These are phyloP conservation scores for Gossypium ekmanianum DNA, from an alignment of 345 rosid genomes.

Conservation along the genomic window DNA sequence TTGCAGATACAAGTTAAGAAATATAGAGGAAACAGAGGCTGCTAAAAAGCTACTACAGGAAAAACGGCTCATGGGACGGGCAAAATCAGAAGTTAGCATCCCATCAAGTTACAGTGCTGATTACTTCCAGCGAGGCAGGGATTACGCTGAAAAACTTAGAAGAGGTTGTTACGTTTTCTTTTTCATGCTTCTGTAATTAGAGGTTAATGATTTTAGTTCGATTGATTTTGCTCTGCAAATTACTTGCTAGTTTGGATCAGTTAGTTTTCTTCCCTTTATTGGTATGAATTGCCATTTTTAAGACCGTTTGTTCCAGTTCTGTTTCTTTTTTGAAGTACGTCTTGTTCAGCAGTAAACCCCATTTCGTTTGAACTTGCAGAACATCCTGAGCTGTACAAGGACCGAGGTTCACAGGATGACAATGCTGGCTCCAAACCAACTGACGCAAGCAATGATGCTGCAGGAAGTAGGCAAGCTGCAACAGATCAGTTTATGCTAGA, in stretches of 20 bases:
- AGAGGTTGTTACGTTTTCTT: constrained; percentile 48
- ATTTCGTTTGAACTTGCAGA: constrained; percentile 40
- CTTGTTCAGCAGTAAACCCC: background rate
- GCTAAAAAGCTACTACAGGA: constrained; percentile 97
- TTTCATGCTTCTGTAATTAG: background rate
- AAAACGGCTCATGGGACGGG: constrained; percentile 70
- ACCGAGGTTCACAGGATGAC: constrained; percentile 39
- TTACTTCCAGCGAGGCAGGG: constrained; percentile 88
- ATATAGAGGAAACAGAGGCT: constrained; percentile 97
- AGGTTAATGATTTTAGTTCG: background rate
- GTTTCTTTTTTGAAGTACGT: background rate
- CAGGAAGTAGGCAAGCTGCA: constrained; percentile 86
- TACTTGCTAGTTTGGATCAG: background rate
- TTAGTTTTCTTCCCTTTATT: background rate
- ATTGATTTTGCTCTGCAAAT: background rate
- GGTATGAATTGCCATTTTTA: background rate
- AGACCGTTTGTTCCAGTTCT: background rate
- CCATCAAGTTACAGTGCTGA: constrained; percentile 98
- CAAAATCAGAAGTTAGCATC: constrained; percentile 69
- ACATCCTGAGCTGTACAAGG: constrained; percentile 94
- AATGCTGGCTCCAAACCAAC: constrained; percentile 54
- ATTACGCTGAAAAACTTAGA: constrained; percentile 92
- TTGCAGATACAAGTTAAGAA: constrained; percentile 79
- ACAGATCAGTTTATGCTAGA: constrained; percentile 89
- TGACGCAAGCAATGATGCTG: constrained; percentile 45